These are phyloP conservation scores for Colletotrichum liriopes DNA, from an alignment of 2,329 filamentous ascomycete genomes.

Conservation along the genomic window DNA sequence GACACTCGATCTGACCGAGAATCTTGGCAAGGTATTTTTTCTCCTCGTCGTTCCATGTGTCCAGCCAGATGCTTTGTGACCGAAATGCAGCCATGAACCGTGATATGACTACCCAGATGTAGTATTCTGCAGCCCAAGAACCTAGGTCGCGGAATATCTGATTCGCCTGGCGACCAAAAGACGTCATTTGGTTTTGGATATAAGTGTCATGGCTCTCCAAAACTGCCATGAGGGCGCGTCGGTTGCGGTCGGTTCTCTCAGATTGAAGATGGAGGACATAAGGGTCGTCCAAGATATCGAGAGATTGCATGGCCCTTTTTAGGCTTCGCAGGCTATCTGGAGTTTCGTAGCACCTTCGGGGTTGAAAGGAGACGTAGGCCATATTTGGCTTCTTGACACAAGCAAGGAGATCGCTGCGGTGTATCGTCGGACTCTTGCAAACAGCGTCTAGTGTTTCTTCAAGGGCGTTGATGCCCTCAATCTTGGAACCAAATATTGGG, in stretches of 20 bases:
- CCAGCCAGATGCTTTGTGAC: conserved; percentile 49
- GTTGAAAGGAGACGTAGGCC: conserved; percentile 52
- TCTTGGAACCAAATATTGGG: conserved; percentile 75
- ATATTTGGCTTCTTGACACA: conserved; percentile 79
- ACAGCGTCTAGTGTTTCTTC: conserved; percentile 80
- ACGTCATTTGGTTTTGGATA: conserved; percentile 69
- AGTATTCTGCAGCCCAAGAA: conserved; percentile 78
- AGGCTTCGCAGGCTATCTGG: conserved; percentile 61
- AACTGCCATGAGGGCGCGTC: conserved; percentile 55
- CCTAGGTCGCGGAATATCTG: conserved; percentile 74
- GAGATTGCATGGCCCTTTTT: conserved; percentile 53
- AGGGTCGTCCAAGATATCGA: conserved; percentile 76
- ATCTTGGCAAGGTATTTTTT: conserved; percentile 69
- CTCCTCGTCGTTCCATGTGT: conserved; percentile 64
- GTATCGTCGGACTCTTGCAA: conserved; percentile 77
- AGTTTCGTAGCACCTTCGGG: conserved; percentile 46
- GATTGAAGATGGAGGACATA: conserved; percentile 65
- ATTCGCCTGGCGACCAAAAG: conserved; percentile 65
- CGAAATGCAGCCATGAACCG: conserved; percentile 48
- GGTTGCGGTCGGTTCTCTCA: conserved; percentile 59
- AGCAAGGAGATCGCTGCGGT: conserved; percentile 79
- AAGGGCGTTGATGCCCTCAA: conserved; percentile 70
- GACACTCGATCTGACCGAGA: conserved; percentile 56
- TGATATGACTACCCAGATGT: conserved; percentile 67
- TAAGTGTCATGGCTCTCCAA: conserved; percentile 65